Base-by-base conservation (phyloP, 2,329 filamentous ascomycete genomes). In the Monosporascus sp. region DNA sequence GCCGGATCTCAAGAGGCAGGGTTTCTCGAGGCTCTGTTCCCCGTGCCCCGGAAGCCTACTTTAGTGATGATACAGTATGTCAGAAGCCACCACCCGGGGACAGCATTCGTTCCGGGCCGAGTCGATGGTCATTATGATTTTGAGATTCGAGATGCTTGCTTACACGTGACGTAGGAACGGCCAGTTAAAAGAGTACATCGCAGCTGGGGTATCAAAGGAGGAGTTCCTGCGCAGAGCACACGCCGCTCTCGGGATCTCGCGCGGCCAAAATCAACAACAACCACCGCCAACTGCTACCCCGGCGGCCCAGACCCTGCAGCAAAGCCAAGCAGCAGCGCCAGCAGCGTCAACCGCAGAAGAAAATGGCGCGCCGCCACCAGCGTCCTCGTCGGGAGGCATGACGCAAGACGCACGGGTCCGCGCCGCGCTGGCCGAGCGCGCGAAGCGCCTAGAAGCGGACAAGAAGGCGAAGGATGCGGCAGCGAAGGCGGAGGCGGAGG, bases 11-110 rank as follows among this genome's bases (percentile, higher is more conserved):
- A 88, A 59, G 91, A 96, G 74, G 91, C 91, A 9, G 85, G 82
- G 6, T 95, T 91, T 64, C 77, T 97, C 15, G 81, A 86, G 9
- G 89, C 89, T 46, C 89, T 96, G 63, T 95, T 90, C 63, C 89
- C 90, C 0, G 75, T 96, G n/a, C 80, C 83, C 1, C 84, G 84
- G 60, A 84, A 84, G n/a, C 92, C 93, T 0, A 88, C 88, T 1
- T 72, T 96, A 8, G 80, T 96, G 17, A 76, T 95, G 20, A 92
- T 96, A 61, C 84, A 86, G 81, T 87, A 74, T 50, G 78, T 65
- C 24, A 35, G 31, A 35, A 35, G 9, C 11, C 9, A 35, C 31
- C 31, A 9, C 31, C 31, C 31, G 31, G 31, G 31, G 31, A 3
- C 31, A 35, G 14, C 9, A 35, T 35, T 3, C 31, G 9, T 9